phyloP scores from a whole-genome alignment of 2,329 filamentous ascomycete genomes.

The Meredithiella fracta region DNA sequence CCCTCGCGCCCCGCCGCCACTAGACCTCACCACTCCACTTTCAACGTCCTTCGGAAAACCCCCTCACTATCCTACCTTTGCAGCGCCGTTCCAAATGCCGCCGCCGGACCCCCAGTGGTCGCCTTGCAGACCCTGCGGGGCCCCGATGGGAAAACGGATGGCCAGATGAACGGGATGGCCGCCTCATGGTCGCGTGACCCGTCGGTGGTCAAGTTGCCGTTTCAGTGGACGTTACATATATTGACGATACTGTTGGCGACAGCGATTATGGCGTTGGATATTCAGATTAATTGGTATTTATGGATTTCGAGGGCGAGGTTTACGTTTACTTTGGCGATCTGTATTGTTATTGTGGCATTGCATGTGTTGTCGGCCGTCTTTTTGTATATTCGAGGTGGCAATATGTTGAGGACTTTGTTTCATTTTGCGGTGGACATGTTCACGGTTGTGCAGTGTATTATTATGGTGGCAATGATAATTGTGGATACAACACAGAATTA shows the following conservation, averaged over 20 bases:
- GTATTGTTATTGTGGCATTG: background rate
- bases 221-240: background rate
- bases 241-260: background rate
- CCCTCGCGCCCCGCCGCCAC: background rate
- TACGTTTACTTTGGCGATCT: background rate
- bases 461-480: background rate
- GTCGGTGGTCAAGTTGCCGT: background rate
- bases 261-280: background rate
- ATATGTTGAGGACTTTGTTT: background rate
- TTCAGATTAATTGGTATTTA: background rate
- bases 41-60: background rate
- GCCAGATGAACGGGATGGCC: no score
- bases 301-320: background rate
- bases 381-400: background rate
- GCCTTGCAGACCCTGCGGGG: no score
- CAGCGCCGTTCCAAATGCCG: background rate
- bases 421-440: background rate
- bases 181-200: no score
- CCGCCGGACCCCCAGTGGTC: no score
- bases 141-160: no score
- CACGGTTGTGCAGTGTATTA: background rate
- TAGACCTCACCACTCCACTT: background rate
- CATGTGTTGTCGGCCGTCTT: background rate
- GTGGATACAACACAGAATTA: background rate
- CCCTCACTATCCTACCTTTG: background rate